Base-by-base conservation (phyloP, 306 rosid genomes). In the Cercis canadensis region DNA sequence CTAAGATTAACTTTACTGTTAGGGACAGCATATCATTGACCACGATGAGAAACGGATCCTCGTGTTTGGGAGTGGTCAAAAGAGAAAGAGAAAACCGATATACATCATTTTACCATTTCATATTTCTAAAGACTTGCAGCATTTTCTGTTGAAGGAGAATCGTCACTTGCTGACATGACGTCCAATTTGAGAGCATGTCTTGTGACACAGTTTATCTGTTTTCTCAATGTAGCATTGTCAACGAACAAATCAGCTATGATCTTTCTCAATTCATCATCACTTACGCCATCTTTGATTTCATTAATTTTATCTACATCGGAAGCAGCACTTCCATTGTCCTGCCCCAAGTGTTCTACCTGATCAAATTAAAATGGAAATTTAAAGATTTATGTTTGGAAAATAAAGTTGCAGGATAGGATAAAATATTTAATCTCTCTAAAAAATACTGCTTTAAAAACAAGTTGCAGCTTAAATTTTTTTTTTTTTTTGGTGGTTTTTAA, bases 141-240 rank as follows among this genome's bases (percentile, higher is more conserved):
- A 65, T 60, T 75, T 54, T 82, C 79, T 76, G 32, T 54, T 58
- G 75, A 56, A 57, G 79, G 71, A 69, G 85, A 67, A 73, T 40
- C 84, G 14, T 72, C 88, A 55, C 72, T 81, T 67, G 57, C 78
- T 66, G 82, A 71, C 71, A 40, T 61, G 47, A 49, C n/a, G 61
- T 79, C 86, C 78, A 61, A 46, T 80, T 70, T 82, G 75, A 81
- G 81, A 70, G 88, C 75, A 44, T 51, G 77, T 55, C 81, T 81
- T 50, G 86, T 46, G 41, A 84, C 34, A 18, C 69, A 61, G 67
- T 84, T 93, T 57, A 92, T 85, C 92, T 84, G 92, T 84, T 87
- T 93, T 83, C 97, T 87, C 86, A 93, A 80, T 78, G 87, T 86
- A 47, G 87, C 90, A 59, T 86, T 89, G 57, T 93, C 97, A 0